Evolutionary conservation across 2,329 filamentous ascomycete species (phyloP).

Genomic region (Trichoderma oligosporum): DNA sequence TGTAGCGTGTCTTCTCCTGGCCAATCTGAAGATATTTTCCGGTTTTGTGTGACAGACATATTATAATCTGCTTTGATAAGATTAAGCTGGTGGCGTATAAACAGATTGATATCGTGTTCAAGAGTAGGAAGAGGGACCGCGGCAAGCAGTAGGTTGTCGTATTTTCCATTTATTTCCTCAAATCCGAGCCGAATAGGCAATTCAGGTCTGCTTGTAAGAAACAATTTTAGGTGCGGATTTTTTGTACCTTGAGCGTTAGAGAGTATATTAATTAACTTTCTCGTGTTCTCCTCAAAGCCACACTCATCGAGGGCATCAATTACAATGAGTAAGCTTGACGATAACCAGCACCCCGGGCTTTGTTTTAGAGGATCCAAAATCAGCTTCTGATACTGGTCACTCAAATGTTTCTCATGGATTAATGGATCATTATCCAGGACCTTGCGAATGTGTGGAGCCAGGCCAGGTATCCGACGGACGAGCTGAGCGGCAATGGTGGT

Average conservation of each 20-base stretch:
- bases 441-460: conserved; percentile 28
- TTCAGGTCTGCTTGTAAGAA: conserved; percentile 44
- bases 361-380: conserved; percentile 34
- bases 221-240: conserved; percentile 31
- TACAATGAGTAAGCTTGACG: conserved; percentile 27
- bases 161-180: conserved; percentile 22
- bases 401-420: conserved; percentile 29
- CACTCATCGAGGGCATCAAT: conserved; percentile 35
- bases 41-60: conserved; percentile 1
- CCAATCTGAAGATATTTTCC: conserved; percentile 15
- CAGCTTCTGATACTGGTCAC: conserved; percentile 41
- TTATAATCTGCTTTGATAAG: conserved; percentile 11
- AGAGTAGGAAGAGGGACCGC: not conserved
- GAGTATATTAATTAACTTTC: conserved; percentile 28
- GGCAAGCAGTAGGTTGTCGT: conserved; percentile 8
- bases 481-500: conserved; percentile 39
- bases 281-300: conserved; percentile 29
- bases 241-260: conserved; percentile 13
- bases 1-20: not conserved
- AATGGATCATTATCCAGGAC: conserved; percentile 32
- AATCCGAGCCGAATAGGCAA: conserved; percentile 38
- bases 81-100: not conserved
- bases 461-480: conserved; percentile 25
- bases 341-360: not conserved
- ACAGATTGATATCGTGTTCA: conserved; percentile 3